A percentile compares a stretch with the other conserved stretches of the same genome.
These are phyloP conservation scores for Tilletiopsis washingtonensis DNA, from an alignment of 1,284 basidiomycete species.

Conservation along the genomic window DNA sequence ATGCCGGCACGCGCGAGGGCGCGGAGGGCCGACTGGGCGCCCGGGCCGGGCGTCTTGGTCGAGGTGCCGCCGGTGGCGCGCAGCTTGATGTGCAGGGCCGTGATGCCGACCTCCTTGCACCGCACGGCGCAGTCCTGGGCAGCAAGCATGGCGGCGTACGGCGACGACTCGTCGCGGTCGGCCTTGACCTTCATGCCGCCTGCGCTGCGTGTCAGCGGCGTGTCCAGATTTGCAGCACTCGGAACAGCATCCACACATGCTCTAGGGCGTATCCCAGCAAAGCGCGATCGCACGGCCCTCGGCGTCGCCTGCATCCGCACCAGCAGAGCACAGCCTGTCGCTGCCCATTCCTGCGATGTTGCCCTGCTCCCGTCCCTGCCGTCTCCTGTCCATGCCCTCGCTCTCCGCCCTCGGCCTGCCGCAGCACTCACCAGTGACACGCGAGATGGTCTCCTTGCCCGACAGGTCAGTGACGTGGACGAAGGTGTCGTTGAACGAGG, in stretches of 20 bases:
- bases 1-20: conserved; percentile 97
- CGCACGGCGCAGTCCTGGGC: conserved; percentile 92
- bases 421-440: conserved; percentile 80
- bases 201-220: conserved; percentile 45
- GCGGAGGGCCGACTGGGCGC: conserved; percentile 95
- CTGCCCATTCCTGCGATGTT: too few species aligned
- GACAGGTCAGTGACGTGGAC: conserved; percentile 98
- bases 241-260: too few species aligned
- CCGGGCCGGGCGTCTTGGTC: conserved; percentile 97
- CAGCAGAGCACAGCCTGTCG: too few species aligned
- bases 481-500: conserved; percentile 93
- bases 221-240: too few species aligned
- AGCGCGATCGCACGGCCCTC: too few species aligned
- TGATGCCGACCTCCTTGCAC: conserved; percentile 98
- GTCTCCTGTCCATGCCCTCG: too few species aligned
- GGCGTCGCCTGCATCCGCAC: background rate
- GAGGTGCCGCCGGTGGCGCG: conserved; percentile 97
- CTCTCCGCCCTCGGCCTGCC: too few species aligned
- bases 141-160: conserved; percentile 98
- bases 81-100: conserved; percentile 93
- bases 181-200: conserved; percentile 99
- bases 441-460: conserved; percentile 96
- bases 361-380: too few species aligned
- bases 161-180: conserved; percentile 98
- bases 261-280: too few species aligned